A percentile compares a stretch with the other conserved stretches of the same genome.
These are phyloP conservation scores for Cryoendolithus antarcticus DNA, from an alignment of 2,329 filamentous ascomycete species.

Conservation along the genomic window DNA sequence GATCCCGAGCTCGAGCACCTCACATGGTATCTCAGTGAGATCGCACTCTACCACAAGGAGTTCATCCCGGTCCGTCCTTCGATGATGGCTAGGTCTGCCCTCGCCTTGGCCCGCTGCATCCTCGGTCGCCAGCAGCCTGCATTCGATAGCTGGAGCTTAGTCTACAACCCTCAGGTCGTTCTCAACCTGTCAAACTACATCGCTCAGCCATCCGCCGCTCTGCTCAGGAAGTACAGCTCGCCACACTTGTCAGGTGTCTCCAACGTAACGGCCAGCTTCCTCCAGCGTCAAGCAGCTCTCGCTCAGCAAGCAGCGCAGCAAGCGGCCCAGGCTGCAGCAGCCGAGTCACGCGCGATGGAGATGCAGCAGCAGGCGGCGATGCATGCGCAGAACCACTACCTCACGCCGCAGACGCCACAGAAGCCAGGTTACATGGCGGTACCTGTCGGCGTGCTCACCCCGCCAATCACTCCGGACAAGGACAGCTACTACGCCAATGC, in stretches of 20 bases:
- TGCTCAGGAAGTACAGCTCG: slow-evolving; percentile 57
- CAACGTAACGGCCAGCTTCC: slow-evolving; percentile 52
- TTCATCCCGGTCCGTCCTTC: slow-evolving; percentile 90
- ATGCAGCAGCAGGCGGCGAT: slow-evolving; percentile 7
- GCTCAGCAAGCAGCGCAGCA: slow-evolving; percentile 19
- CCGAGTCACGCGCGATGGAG: slow-evolving; percentile 1
- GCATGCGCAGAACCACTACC: slow-evolving; percentile 27
- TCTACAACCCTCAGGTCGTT: slow-evolving; percentile 56
- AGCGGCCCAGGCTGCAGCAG: slow-evolving; percentile 7
- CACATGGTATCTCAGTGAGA: slow-evolving; percentile 87
- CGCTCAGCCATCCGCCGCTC: slow-evolving; percentile 53
- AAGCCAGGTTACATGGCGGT: slow-evolving; percentile 57
- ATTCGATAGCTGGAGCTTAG: slow-evolving; percentile 59
- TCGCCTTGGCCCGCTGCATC: slow-evolving; percentile 78
- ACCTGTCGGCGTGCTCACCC: slow-evolving; percentile 67
- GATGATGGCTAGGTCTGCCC: slow-evolving; percentile 74
- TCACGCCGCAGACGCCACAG: slow-evolving; percentile 66
- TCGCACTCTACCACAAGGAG: slow-evolving; percentile 89
- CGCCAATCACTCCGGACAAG: slow-evolving; percentile 69
- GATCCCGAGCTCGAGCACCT: slow-evolving; percentile 88
- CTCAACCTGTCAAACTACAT: slow-evolving; percentile 53
- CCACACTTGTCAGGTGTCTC: slow-evolving; percentile 54
- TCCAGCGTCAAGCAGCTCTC: slow-evolving; percentile 43
- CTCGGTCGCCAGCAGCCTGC: slow-evolving; percentile 66
- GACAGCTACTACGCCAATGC: slow-evolving; percentile 19